Evolutionary conservation across 768 basidiomycete genomes (phyloP).

Genomic region (Boletus edulis): DNA sequence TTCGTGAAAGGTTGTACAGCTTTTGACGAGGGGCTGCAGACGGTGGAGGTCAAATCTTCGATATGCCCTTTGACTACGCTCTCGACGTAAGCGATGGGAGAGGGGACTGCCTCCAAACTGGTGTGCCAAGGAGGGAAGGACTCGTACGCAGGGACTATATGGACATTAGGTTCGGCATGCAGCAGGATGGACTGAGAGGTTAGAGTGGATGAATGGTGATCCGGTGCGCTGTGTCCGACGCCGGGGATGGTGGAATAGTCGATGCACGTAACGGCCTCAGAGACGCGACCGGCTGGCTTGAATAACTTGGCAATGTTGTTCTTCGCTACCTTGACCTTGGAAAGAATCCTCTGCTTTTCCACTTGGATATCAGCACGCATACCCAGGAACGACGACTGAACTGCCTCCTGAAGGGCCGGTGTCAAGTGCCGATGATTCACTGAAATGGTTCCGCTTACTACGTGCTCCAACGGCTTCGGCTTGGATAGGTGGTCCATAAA

Average conservation of each 20-base stretch:
- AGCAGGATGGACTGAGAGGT: neutral
- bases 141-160: neutral
- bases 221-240: neutral
- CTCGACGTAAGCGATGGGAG: neutral
- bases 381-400: neutral
- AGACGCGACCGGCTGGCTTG: slow-evolving; percentile 1
- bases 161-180: neutral
- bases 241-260: neutral
- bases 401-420: neutral
- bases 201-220: neutral
- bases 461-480: neutral
- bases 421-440: neutral
- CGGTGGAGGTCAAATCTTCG: neutral
- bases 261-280: neutral
- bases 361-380: neutral
- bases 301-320: slow-evolving; percentile 16
- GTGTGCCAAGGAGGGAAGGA: neutral
- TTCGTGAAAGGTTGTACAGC: neutral
- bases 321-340: slow-evolving; percentile 13
- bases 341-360: slow-evolving; percentile 7
- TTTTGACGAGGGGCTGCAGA: neutral
- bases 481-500: neutral
- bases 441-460: neutral
- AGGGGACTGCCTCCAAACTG: neutral
- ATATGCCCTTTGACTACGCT: neutral